Evolutionary conservation across 176 grass and related monocot genomes (phyloP), one percentile per base, ranked within the genome.

Genomic region (Typha latifolia): DNA sequence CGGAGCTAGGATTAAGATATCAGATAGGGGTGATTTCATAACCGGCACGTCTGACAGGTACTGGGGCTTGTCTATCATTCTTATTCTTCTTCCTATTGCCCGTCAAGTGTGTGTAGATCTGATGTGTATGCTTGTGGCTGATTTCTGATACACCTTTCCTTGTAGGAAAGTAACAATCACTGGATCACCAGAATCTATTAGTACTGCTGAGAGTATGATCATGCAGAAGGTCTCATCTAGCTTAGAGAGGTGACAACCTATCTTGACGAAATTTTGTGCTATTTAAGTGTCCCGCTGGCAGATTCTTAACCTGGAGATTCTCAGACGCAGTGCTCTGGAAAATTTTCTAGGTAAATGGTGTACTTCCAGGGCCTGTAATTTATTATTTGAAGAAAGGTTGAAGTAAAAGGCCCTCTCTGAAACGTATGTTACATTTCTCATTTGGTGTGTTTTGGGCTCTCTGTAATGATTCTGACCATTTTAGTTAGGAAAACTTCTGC

Each of bases 91-190:
- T 10, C 10, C 37, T 43, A 0, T 43, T 43, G 37, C 37, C 37
- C 10, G 37, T 8, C 1, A 8, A 26, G 5, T 43, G 7, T 43
- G 37, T 10, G 5, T 43, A 10, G 37, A 10, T 7, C 37, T 43
- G 37, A 10, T 10, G 9, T 43, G 5, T 9, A 43, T 29, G 27
- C 27, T 29, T 29, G 27, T 9, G 16, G 3, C 5, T 59, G 32
- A 31, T 43, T 71, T 27, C n/a, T 82, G 66, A 70, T 61, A 19
- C 14, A 34, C 32, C 20, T 80, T 20, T 2, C 37, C 53, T 4
- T 71, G 63, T 83, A 99, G 94, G 89, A 99, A 93, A 87, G 89
- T 99, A 64, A 93, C 94, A 49, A 93, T 99, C 47, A 87, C 89
- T 24, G 94, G 94, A 80, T 73, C 94, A 69, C 63, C 79, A 0